A percentile compares a stretch with the other conserved stretches of the same genome.
phyloP scores from a whole-genome alignment of 129 eudicot genomes.

The Calendula officinalis region DNA sequence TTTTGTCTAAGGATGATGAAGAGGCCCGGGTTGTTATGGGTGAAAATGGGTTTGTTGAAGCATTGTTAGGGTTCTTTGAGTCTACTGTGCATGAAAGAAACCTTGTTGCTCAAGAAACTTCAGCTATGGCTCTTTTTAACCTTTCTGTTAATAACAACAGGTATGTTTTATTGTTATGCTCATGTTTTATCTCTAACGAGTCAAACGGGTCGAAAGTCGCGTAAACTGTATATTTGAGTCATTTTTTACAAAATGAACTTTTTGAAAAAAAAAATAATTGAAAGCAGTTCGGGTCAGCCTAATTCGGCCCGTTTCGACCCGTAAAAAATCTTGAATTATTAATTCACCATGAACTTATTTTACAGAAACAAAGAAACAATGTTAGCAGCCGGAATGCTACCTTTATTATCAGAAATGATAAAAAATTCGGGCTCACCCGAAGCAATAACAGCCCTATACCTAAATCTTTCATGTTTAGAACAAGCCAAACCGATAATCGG shows the following conservation, averaged over 20 bases:
- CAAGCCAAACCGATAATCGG: conserved; percentile 81
- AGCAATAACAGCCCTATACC: conserved; percentile 75
- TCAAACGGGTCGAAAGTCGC: not conserved
- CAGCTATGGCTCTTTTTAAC: conserved; percentile 93
- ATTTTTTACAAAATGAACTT: no score
- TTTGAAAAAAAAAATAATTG: not conserved
- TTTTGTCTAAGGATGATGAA: conserved; percentile 80
- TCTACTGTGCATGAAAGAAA: conserved; percentile 46
- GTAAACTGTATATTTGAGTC: not conserved
- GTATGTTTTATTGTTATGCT: conserved; percentile 32
- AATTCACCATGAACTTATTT: not conserved
- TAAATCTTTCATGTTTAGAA: conserved; percentile 72
- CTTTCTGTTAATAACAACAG: conserved; percentile 89
- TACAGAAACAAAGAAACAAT: conserved; percentile 88
- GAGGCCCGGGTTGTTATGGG: conserved; percentile 88
- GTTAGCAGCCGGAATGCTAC: conserved; percentile 66
- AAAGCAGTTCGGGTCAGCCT: not conserved
- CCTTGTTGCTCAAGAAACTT: conserved; percentile 68
- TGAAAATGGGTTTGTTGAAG: conserved; percentile 88
- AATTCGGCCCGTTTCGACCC: not conserved
- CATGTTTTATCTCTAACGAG: not conserved
- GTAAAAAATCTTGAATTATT: not conserved
- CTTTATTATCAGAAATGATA: conserved; percentile 56
- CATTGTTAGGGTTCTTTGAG: conserved; percentile 61
- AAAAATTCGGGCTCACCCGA: conserved; percentile 40